Conservation (phyloP, 2,329 filamentous ascomycete species). For the Trichoderma polysporum region DNA sequence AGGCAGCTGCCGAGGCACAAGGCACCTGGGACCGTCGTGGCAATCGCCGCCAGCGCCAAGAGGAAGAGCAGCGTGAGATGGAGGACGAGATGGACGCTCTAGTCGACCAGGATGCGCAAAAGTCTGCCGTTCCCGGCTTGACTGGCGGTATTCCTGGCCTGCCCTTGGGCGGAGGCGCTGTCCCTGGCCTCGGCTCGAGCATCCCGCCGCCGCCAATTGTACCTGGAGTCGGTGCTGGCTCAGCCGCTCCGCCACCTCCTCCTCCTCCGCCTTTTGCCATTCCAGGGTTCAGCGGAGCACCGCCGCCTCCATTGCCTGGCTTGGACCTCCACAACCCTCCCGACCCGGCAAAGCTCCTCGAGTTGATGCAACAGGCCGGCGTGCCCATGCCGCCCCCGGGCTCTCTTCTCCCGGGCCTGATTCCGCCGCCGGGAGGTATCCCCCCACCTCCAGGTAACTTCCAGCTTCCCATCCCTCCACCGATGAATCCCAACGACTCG, state of each 20-base stretch:
- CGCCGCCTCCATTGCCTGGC: constrained; percentile 53
- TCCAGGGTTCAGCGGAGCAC: constrained; percentile 47
- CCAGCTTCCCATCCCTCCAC: constrained; percentile 38
- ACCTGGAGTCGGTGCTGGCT: constrained; percentile 49
- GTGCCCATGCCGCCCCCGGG: constrained; percentile 59
- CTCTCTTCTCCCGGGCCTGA: constrained; percentile 44
- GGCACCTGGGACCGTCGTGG: constrained; percentile 89
- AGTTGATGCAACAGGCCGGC: constrained; percentile 65
- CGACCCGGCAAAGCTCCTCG: constrained; percentile 60
- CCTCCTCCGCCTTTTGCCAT: constrained; percentile 51
- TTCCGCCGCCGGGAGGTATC: constrained; percentile 42
- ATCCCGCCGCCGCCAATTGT: constrained; percentile 47
- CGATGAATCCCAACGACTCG: constrained; percentile 36
- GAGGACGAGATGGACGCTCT: constrained; percentile 93
- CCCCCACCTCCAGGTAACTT: constrained; percentile 37
- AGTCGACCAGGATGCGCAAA: constrained; percentile 78
- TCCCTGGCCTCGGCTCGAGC: constrained; percentile 45
- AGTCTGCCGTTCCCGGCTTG: constrained; percentile 42
- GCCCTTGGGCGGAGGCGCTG: constrained; percentile 41
- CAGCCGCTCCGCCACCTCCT: constrained; percentile 45
- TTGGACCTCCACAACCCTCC: constrained; percentile 60
- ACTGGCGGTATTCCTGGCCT: constrained; percentile 52
- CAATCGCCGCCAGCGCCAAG: constrained; percentile 74
- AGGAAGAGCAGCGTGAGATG: constrained; percentile 90
- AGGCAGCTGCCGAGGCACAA: constrained; percentile 86